Conservation (phyloP, 2,329 filamentous ascomycete species). For the Nigrograna mackinnonii region DNA sequence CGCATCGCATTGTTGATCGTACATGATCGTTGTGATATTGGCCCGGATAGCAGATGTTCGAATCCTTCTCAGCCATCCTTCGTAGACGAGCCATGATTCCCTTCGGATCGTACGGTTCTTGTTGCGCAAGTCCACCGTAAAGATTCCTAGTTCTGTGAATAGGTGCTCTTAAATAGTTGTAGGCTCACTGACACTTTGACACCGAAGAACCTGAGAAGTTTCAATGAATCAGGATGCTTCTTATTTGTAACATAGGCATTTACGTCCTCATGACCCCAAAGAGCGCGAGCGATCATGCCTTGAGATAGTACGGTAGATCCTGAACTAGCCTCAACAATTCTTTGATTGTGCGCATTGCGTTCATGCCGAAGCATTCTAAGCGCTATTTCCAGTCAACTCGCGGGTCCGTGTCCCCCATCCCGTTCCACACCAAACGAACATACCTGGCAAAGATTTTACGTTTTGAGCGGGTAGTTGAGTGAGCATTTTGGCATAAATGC, state of each 20-base stretch:
- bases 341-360: conserved; percentile 50
- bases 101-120: conserved; percentile 57
- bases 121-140: conserved; percentile 63
- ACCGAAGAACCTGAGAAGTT: conserved; percentile 64
- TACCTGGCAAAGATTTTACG: conserved; percentile 65
- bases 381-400: conserved; percentile 35
- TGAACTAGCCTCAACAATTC: conserved; percentile 64
- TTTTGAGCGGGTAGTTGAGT: conserved; percentile 67
- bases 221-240: conserved; percentile 56
- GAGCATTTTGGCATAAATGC: conserved; percentile 70
- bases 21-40: conserved; percentile 59
- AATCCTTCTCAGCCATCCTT: conserved; percentile 45
- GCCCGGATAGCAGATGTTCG: conserved; percentile 55
- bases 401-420: neutral
- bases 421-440: neutral
- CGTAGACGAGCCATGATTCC: conserved; percentile 58
- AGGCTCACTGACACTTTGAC: conserved; percentile 52
- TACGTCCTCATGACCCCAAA: conserved; percentile 56
- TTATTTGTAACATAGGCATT: conserved; percentile 64
- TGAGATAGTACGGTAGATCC: conserved; percentile 66
- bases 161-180: neutral
- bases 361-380: conserved; percentile 54
- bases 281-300: conserved; percentile 57
- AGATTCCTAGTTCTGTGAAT: conserved; percentile 46
- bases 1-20: conserved; percentile 9